Evolutionary conservation across 768 basidiomycete species (phyloP), one percentile per base, ranked within the genome.

Genomic region (Lactarius tabidus): DNA sequence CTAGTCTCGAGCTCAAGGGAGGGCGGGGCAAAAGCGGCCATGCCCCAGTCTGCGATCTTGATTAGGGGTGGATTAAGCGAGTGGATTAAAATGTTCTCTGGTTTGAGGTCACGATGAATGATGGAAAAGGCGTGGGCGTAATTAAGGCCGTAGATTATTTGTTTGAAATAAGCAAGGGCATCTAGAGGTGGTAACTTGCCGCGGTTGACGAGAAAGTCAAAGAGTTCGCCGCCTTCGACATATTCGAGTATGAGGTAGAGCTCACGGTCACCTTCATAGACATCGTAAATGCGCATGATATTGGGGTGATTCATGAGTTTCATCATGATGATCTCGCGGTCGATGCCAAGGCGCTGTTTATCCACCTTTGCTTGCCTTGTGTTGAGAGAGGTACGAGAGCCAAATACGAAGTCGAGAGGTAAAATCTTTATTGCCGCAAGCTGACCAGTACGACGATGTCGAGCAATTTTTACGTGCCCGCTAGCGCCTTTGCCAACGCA

Each of bases 291-390:
- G 67, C 90, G 87, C 80, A 98, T 85, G 71, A 98, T 93, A 77
- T 97, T 97, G 1, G 94, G 95, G 74, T 98, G 95, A 72, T 95
- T 92, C 88, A 98, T 95, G 71, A 98, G 89, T 76, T 98, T 98
- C 95, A 98, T 96, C 88, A 98, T 95, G 62, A 91, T 93, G 66
- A 98, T 96, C 76, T 98, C 95, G 68, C 93, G 80, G 74, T 97
- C 94, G 65, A 98, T 89, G 4, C 91, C 90, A 55, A 95, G 83
- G 65, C 89, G 84, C 67, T 88, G 86, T 75, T 92, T 93, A 67
- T 93, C 90, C 3, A 84, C 83, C 76, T 89, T 90, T 4, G 84
- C 87, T 67, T 84, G 81, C 69, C 85, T 84, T 43, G 85, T 84
- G 7, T 83, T 82, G 67, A 87, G 74, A 63, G 89, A 88, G 23